Conservation (phyloP, 139 green algal species). For the Chlorella sp. region DNA sequence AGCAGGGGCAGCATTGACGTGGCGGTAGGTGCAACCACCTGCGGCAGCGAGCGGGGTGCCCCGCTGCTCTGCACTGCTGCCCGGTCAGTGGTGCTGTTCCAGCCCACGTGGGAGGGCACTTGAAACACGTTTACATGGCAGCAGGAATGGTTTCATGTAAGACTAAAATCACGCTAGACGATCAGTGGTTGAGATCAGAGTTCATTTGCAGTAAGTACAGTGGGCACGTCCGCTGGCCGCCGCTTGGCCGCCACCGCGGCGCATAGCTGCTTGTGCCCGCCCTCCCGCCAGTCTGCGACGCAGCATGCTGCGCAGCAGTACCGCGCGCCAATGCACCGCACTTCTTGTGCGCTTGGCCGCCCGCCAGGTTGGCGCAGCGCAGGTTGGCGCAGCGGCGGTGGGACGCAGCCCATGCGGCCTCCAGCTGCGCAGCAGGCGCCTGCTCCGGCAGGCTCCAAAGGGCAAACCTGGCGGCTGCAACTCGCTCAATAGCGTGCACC, state of each 20-base stretch:
- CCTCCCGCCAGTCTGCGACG: neutral
- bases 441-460: neutral
- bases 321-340: neutral
- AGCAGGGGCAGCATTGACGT: conserved; percentile 23
- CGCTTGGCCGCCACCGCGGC: neutral
- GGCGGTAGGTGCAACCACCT: no score
- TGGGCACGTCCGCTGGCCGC: no score
- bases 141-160: no score
- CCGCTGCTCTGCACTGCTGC: no score
- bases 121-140: no score
- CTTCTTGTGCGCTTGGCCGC: neutral
- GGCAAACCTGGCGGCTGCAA: neutral
- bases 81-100: no score
- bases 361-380: neutral
- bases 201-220: no score
- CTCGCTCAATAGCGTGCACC: neutral
- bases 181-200: no score
- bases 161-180: no score
- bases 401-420: neutral
- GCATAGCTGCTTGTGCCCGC: neutral
- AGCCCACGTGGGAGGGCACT: no score
- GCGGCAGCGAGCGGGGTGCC: no score
- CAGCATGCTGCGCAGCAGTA: neutral
- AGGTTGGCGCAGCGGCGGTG: neutral
- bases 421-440: neutral